These are phyloP conservation scores for Skeletonema menzelii DNA, from an alignment of 108 stramenopile species.

Conservation along the genomic window DNA sequence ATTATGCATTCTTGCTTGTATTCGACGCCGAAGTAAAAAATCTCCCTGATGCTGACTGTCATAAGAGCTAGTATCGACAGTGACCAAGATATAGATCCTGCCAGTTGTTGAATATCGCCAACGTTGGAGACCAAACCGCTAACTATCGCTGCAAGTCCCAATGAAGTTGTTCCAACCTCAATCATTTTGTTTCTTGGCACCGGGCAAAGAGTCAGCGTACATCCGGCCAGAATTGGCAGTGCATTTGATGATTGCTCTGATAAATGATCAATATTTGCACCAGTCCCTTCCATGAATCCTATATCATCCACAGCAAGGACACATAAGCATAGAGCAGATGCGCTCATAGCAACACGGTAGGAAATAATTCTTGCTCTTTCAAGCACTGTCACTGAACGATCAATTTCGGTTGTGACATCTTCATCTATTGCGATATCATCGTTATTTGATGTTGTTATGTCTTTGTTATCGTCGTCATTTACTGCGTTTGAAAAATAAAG, in stretches of 20 bases:
- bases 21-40: conserved; percentile 10
- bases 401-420: not conserved
- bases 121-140: not conserved
- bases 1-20: conserved; percentile 16
- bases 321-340: conserved; percentile 4
- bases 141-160: not conserved
- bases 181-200: conserved; percentile 1
- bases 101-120: not conserved
- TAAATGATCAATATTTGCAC: conserved; percentile 1
- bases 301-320: conserved; percentile 1
- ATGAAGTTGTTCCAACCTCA: not conserved
- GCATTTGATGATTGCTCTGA: not conserved
- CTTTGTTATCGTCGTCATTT: not conserved
- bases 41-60: conserved; percentile 5
- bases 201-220: not conserved
- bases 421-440: not conserved
- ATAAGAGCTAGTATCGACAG: conserved; percentile 8
- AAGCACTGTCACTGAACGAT: not conserved
- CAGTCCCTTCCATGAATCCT: conserved; percentile 6
- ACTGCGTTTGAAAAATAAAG: not conserved
- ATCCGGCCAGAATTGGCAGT: not conserved
- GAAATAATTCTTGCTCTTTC: conserved; percentile 7
- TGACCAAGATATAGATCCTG: not conserved
- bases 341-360: conserved; percentile 2
- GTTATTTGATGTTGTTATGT: too few relatives aligned